Percentiles rank a stretch among this genome's conserved stretches.
These are phyloP conservation scores for Garcia nutans DNA, from an alignment of 345 rosid genomes.

Conservation along the genomic window DNA sequence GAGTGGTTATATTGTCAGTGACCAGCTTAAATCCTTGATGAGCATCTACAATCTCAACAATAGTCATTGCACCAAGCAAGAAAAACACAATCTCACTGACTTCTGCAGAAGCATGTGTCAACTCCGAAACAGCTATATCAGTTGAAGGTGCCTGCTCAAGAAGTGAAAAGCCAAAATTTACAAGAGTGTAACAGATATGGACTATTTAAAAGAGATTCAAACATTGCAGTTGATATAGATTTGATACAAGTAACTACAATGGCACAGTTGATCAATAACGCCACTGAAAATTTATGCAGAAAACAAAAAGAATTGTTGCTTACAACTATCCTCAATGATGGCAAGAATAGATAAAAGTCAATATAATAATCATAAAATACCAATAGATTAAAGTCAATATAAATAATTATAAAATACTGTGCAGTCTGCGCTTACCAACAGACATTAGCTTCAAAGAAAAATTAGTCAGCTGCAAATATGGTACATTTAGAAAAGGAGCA, in stretches of 20 bases:
- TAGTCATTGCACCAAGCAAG: conserved; percentile 98
- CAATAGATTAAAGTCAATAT: background rate
- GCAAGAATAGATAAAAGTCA: background rate
- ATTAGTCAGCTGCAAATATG: background rate
- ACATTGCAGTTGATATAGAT: background rate
- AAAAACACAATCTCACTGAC: conserved; percentile 95
- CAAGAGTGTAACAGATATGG: background rate
- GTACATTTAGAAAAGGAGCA: background rate
- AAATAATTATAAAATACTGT: background rate
- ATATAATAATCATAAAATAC: too few relatives aligned
- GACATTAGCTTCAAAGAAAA: background rate
- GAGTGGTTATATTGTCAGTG: conserved; percentile 91
- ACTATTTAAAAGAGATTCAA: background rate
- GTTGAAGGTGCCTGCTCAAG: conserved; percentile 88
- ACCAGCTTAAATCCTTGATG: conserved; percentile 99
- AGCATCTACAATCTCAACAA: conserved; percentile 96
- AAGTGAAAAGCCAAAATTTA: conserved; percentile 5
- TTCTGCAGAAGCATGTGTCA: conserved; percentile 87
- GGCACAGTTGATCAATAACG: background rate
- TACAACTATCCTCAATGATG: background rate
- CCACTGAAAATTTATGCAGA: background rate
- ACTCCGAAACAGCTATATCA: conserved; percentile 83
- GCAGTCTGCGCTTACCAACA: background rate
- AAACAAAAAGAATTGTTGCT: background rate
- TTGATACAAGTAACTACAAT: background rate